A percentile compares a stretch with the other conserved stretches of the same genome.
Evolutionary conservation across 768 basidiomycete species (phyloP).

Genomic region (Leccinum obscurum): DNA sequence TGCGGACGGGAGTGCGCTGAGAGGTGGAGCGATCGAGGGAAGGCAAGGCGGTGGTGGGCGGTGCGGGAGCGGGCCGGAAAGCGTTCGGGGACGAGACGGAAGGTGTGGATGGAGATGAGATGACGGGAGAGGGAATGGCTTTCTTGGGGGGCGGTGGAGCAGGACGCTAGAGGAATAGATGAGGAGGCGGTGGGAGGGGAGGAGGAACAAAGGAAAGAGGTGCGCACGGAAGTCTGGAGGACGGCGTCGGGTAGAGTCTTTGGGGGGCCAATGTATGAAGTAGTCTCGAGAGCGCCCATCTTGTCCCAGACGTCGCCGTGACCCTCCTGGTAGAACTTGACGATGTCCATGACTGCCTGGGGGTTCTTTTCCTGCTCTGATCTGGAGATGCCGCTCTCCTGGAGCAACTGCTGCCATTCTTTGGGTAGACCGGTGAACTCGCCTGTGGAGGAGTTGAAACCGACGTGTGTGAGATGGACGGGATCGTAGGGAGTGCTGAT

Average conservation of each 20-base stretch:
- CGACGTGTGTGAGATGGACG: conserved; percentile 98
- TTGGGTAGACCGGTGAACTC: conserved; percentile 98
- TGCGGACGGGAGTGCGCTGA: conserved; percentile 67
- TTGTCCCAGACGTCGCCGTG: conserved; percentile 84
- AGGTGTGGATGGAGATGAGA: conserved; percentile 31
- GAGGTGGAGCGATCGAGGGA: conserved; percentile 86
- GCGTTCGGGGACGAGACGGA: conserved; percentile 41
- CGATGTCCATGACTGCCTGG: conserved; percentile 97
- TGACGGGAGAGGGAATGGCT: conserved; percentile 25
- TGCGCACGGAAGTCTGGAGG: conserved; percentile 57
- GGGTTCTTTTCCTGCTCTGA: conserved; percentile 97
- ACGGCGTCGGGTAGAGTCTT: conserved; percentile 44
- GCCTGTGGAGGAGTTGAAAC: conserved; percentile 97
- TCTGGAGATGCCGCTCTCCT: conserved; percentile 93
- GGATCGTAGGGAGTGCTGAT: conserved; percentile 99
- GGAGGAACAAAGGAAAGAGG: not conserved
- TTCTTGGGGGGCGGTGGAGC: conserved; percentile 46
- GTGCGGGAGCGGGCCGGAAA: conserved; percentile 77
- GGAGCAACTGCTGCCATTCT: conserved; percentile 97
- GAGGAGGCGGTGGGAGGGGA: not conserved
- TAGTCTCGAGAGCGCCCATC: conserved; percentile 57
- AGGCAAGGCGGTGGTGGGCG: conserved; percentile 61
- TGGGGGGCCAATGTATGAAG: conserved; percentile 24
- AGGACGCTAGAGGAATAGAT: conserved; percentile 31
- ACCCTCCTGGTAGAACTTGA: conserved; percentile 96